Evolutionary conservation across 2,329 filamentous ascomycete genomes (phyloP), one percentile per base, ranked within the genome.

Genomic region (Plenodomus biglobosus): DNA sequence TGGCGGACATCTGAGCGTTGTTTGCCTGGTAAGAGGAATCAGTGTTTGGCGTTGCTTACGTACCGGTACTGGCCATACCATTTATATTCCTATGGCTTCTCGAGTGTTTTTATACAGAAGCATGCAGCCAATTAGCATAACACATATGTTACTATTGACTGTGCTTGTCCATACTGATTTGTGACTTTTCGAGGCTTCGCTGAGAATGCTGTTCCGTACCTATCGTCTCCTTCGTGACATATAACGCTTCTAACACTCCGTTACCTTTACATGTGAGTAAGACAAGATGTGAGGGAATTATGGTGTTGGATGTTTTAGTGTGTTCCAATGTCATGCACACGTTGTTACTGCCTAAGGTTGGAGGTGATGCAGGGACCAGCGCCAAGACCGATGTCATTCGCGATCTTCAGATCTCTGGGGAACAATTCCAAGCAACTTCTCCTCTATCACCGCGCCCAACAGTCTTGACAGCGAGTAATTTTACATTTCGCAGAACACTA

Each of bases 361-460:
- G n/a, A n/a, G n/a, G n/a, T 30, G 16, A 17, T 37, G 35, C 35
- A 37, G 35, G 35, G 35, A 37, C 35, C 35, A 41, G 34, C 17
- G 59, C 59, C 56, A 63, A 62, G 59, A 18, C 46, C 56, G 52
- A 60, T 52, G 54, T 61, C 59, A 61, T 61, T 8, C 43, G 53
- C 50, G 47, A 53, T 58, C 48, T 53, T 55, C 48, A 13, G 44
- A 52, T 41, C 52, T 57, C 42, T 35, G 19, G 39, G 10, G 42
- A 51, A 48, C 44, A 42, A 43, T 38, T 19, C 17, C 35, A 32
- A 32, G 6, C 27, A 6, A 15, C 27, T 32, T 15, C 13, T 15
- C 11, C 13, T 32, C 6, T 32, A 32, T 15, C 13, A 38, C 48
- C 11, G 27, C 24, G 27, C 8, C 38, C n/a, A 44, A 38, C n/a